phyloP scores from a whole-genome alignment of 2,329 filamentous ascomycete species.

The Fusarium temperatum region DNA sequence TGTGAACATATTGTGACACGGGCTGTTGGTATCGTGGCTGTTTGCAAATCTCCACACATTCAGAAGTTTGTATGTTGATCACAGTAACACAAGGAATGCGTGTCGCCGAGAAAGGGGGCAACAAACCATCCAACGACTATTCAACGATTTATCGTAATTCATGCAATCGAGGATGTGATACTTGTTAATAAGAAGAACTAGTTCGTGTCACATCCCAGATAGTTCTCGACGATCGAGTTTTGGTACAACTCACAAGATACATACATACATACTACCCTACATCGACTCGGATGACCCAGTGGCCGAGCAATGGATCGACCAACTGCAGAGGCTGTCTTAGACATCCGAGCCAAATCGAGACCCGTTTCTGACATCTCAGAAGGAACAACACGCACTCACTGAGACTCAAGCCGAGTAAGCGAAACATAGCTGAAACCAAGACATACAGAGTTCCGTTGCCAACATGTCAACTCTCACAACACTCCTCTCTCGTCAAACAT shows the following conservation, averaged over 20 bases:
- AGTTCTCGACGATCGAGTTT: not conserved
- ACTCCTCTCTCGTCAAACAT: conserved; percentile 22
- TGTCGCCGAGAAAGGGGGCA: conserved; percentile 22
- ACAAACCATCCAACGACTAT: not conserved
- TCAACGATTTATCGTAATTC: not conserved
- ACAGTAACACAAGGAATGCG: conserved; percentile 27
- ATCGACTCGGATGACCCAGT: conserved; percentile 6
- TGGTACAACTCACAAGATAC: not conserved
- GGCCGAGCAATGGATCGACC: conserved; percentile 6
- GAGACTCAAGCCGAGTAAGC: conserved; percentile 14
- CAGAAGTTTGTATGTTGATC: conserved; percentile 12
- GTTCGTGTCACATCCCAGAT: not conserved
- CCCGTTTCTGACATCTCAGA: conserved; percentile 29
- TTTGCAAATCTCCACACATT: conserved; percentile 19
- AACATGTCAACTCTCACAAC: conserved; percentile 16
- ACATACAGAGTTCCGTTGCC: conserved; percentile 4
- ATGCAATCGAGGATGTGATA: not conserved
- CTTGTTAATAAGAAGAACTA: not conserved
- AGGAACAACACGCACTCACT: not conserved
- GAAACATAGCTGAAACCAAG: conserved; percentile 40
- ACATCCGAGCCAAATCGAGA: conserved; percentile 3
- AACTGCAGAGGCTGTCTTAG: conserved; percentile 16
- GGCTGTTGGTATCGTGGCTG: conserved; percentile 34
- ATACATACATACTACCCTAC: conserved; percentile 21
- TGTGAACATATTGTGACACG: conserved; percentile 13